Base-by-base conservation (phyloP, 2,329 filamentous ascomycete genomes). In the Neofusicoccum umdonicola region DNA sequence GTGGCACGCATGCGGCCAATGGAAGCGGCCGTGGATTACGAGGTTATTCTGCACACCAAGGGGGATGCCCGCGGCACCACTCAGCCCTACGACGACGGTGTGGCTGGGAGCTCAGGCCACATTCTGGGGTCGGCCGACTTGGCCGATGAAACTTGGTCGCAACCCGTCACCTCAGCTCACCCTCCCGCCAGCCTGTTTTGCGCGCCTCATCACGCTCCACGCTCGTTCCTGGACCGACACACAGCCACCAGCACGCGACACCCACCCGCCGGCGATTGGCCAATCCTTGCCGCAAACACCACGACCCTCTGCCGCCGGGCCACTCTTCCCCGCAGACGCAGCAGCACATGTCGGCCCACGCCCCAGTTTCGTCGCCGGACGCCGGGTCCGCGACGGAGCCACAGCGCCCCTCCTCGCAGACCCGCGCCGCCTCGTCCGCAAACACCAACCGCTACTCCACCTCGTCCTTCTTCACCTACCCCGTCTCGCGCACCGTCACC, bases 391-490 rank as follows among this genome's bases (percentile, higher is more conserved):
- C 54, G 13, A 22, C 54, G 39, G 54, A 58, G 39, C 52, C 52
- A 27, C 56, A 58, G 54, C 61, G 44, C 17, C 50, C 61, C 61
- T 31, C 61, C 37, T 45, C 39, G 9, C 48, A 63, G 37, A 22
- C 8, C 60, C 45, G 45, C 47, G 42, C 45, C 31, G 22, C 35
- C 45, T 50, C 31, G 13, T 56, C 48, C 41, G 17, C 52, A 34
- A 50, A 61, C 67, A 35, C 50, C 54, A 42, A 57, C 69, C 66
- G 48, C 66, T 63, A 52, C 69, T 57, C 67, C 27, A 47, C 76
- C 64, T 74, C 76, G 22, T 79, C 76, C 48, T 83, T 82, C 71
- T 81, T 83, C 70, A 79, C 80, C 54, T 82, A 81, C 67, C 81
- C 82, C 15, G 76, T 84, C 50, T 74, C 79, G 41, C 82, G 83